Conservation (phyloP, 2,329 filamentous ascomycete genomes). For the Ceratocystis destructans region DNA sequence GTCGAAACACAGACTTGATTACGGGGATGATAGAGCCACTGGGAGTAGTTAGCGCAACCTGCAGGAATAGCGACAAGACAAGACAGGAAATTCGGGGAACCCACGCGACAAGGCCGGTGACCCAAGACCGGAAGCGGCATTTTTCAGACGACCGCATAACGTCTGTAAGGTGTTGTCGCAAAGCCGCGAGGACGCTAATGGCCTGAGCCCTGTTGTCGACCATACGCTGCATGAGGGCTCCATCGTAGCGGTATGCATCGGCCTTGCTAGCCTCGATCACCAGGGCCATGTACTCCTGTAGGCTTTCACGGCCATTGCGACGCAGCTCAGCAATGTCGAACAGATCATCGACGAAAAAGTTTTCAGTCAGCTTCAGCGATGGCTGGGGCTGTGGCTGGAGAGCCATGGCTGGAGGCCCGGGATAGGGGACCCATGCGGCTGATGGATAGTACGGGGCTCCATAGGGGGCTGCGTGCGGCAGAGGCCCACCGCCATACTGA, state of each 20-base stretch:
- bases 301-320: conserved; percentile 5
- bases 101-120: conserved; percentile 19
- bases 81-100: conserved; percentile 18
- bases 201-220: conserved; percentile 2
- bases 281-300: conserved; percentile 7
- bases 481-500: neutral
- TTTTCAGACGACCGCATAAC: conserved; percentile 17
- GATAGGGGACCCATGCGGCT: neutral
- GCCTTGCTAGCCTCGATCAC: neutral
- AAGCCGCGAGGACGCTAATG: conserved; percentile 9
- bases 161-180: conserved; percentile 13
- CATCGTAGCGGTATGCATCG: conserved; percentile 7
- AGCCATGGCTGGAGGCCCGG: neutral
- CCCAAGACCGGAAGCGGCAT: conserved; percentile 18
- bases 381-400: conserved; percentile 2
- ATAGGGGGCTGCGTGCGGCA: neutral
- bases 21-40: conserved; percentile 17
- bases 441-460: neutral
- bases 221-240: conserved; percentile 6
- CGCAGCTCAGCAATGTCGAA: conserved; percentile 12
- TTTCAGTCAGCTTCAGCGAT: neutral
- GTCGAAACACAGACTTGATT: conserved; percentile 16
- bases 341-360: conserved; percentile 1
- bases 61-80: conserved; percentile 17
- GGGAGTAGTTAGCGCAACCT: conserved; percentile 19